Base-by-base conservation (phyloP, 2,329 filamentous ascomycete species). In the Fusarium pilosicola region DNA sequence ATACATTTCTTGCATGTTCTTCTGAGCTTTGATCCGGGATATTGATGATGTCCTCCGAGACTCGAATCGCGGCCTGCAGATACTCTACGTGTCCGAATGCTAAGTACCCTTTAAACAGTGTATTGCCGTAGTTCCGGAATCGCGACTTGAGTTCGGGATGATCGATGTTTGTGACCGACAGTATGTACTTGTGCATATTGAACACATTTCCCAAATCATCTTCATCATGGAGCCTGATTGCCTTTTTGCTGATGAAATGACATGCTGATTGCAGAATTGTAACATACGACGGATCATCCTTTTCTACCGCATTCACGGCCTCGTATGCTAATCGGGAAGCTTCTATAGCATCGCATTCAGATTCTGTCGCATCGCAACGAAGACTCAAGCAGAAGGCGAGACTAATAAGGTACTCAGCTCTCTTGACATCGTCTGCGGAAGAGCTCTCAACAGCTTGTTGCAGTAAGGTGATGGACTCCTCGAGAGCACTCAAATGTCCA, bases 91-190 rank as follows among this genome's bases (percentile, higher is more conserved):
- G 4, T 7, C 49, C 49, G 17, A 51, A 36, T 17, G 30, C n/a
- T 8, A 38, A 11, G 30, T 54, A 54, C 4, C 18, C 18, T 8
- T 38, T 38, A 1, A 28, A 38, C 13, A 54, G 4, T 0, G 32
- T 12, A 28, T 34, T 7, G 3, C 8, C 49, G 6, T 38, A 54
- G 13, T n/a, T 26, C 10, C 18, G 51, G 4, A 28, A 5, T 13
- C 51, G 34, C 1, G 51, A 54, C 9, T 3, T 54, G 3, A 28
- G 20, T 7, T 54, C 0, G 1, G 34, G 34, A 54, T 39, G 24
- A 22, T 39, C 24, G 20, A 22, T 1, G 0, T 7, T 1, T 17
- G 24, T 39, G 4, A n/a, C 13, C 10, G 10, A 5, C 0, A 39
- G 18, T 17, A 54, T 28, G 4, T 3, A 13, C 2, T 39, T 18